phyloP scores from a whole-genome alignment of 805 yeast species.

The Nakazawaea sp. region DNA sequence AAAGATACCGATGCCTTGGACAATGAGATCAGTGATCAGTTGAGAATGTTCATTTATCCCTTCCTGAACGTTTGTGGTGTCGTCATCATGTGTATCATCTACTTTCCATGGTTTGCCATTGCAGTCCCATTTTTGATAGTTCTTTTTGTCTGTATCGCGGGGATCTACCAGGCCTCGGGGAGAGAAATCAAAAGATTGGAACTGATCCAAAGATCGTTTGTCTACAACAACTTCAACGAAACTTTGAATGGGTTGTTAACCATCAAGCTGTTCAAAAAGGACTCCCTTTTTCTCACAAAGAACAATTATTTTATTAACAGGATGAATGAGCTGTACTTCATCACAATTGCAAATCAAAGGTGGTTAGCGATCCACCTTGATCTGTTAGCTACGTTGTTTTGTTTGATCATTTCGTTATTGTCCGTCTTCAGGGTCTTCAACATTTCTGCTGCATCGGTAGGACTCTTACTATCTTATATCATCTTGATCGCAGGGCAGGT shows the following conservation, averaged over 20 bases:
- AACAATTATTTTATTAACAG: constrained; percentile 42
- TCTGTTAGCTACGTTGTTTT: constrained; percentile 41
- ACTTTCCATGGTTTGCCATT: constrained; percentile 70
- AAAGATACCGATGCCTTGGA: constrained; percentile 84
- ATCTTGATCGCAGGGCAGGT: constrained; percentile 49
- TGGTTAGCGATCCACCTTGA: constrained; percentile 67
- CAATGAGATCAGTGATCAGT: constrained; percentile 67
- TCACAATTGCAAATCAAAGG: constrained; percentile 61
- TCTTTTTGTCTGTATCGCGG: constrained; percentile 36
- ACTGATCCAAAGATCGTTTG: constrained; percentile 61
- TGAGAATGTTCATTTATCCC: constrained; percentile 54
- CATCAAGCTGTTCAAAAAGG: constrained; percentile 51
- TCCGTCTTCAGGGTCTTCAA: constrained; percentile 55
- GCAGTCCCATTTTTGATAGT: constrained; percentile 48
- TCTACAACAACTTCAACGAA: constrained; percentile 69
- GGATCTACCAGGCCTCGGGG: constrained; percentile 62
- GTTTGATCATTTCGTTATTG: constrained; percentile 48
- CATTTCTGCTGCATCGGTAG: constrained; percentile 57
- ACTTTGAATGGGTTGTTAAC: constrained; percentile 59
- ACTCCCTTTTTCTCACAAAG: constrained; percentile 37
- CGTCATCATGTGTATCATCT: constrained; percentile 57
- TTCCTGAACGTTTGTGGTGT: constrained; percentile 53
- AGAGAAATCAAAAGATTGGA: constrained; percentile 75
- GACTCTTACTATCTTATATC: constrained; percentile 60
- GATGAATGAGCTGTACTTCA: constrained; percentile 62